phyloP scores from a whole-genome alignment of 2,329 filamentous ascomycete genomes.

The Rhytidhysteron rufulum region DNA sequence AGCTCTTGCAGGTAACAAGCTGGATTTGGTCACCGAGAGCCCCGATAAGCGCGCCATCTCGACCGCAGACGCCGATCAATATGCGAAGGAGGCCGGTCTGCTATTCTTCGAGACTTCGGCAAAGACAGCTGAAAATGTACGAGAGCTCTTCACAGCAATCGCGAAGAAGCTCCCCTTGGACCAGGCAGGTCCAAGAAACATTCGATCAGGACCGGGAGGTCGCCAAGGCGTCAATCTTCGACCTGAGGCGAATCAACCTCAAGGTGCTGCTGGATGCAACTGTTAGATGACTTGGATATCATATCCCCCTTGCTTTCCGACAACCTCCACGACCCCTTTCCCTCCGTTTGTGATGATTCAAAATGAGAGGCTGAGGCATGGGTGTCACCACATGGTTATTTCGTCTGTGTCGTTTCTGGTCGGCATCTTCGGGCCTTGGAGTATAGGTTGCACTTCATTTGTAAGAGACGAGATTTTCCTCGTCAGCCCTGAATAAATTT shows the following conservation, averaged over 20 bases:
- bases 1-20: slow-evolving; percentile 94
- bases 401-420: neutral
- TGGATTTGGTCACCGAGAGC: slow-evolving; percentile 90
- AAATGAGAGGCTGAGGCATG: neutral
- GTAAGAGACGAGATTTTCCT: slow-evolving; percentile 2
- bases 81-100: slow-evolving; percentile 86
- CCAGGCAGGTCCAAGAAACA: slow-evolving; percentile 86
- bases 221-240: slow-evolving; percentile 65
- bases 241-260: slow-evolving; percentile 56
- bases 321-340: neutral
- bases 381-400: neutral
- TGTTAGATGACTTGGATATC: slow-evolving; percentile 47
- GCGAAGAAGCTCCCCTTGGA: slow-evolving; percentile 97
- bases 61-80: slow-evolving; percentile 88
- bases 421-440: slow-evolving; percentile 3
- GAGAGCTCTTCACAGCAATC: slow-evolving; percentile 93
- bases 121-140: slow-evolving; percentile 94
- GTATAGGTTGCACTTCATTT: slow-evolving; percentile 1
- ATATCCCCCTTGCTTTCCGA: neutral
- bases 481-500: slow-evolving; percentile 2
- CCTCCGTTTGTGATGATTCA: neutral
- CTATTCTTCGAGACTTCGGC: slow-evolving; percentile 98
- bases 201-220: slow-evolving; percentile 58
- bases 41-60: slow-evolving; percentile 93
- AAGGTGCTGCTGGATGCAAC: slow-evolving; percentile 58